Percentiles rank a stretch among this genome's conserved stretches.
Conservation (phyloP, 805 yeast species). For the Candida ficus region DNA sequence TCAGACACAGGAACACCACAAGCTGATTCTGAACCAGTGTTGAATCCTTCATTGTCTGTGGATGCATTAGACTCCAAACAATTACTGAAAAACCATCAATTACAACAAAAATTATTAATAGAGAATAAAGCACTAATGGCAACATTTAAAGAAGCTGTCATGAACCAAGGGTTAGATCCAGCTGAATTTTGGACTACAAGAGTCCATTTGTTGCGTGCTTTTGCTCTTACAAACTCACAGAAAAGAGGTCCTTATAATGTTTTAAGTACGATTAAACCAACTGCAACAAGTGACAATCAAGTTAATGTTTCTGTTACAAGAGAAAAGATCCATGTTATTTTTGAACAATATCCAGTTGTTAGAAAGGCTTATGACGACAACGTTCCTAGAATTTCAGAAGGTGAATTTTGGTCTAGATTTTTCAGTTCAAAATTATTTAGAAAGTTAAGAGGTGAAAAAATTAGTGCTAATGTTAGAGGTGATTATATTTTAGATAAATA, state of each 20-base stretch:
- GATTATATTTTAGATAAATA: conserved; percentile 85
- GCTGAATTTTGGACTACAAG: conserved; percentile 85
- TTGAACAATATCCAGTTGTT: conserved; percentile 89
- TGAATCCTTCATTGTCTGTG: conserved; percentile 33
- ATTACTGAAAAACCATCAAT: conserved; percentile 61
- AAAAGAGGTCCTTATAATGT: conserved; percentile 93
- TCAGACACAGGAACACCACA: conserved; percentile 16
- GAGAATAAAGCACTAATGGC: conserved; percentile 65
- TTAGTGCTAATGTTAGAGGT: conserved; percentile 70
- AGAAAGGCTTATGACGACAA: conserved; percentile 83
- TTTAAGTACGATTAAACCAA: conserved; percentile 87
- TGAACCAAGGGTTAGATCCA: conserved; percentile 68
- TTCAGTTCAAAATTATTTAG: conserved; percentile 87
- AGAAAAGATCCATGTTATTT: conserved; percentile 83
- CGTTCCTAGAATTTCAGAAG: conserved; percentile 85
- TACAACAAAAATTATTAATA: conserved; percentile 73
- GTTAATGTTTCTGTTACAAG: conserved; percentile 90
- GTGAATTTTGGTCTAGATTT: conserved; percentile 94
- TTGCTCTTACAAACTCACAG: conserved; percentile 79
- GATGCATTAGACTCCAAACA: conserved; percentile 50
- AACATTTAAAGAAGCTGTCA: conserved; percentile 84
- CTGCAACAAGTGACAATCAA: conserved; percentile 87
- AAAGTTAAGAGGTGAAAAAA: conserved; percentile 82
- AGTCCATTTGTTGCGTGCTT: conserved; percentile 73
- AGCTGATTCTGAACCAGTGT: conserved; percentile 25